These are phyloP conservation scores for Gaultheria prostrata DNA, from an alignment of 148 eudicot genomes.

Conservation along the genomic window DNA sequence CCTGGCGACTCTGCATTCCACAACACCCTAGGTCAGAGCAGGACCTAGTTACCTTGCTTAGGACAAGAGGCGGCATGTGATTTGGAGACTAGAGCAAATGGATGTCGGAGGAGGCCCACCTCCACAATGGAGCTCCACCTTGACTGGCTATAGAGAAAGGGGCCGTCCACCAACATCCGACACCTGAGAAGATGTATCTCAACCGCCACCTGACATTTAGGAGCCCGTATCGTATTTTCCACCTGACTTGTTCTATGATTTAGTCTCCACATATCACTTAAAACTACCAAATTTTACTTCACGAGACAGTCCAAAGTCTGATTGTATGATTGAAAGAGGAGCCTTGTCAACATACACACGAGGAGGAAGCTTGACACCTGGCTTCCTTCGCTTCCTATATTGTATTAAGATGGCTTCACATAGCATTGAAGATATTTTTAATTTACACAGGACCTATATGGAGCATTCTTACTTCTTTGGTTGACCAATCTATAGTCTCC, in stretches of 20 bases:
- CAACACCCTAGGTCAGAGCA: background rate
- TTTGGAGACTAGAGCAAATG: background rate
- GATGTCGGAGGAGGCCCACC: background rate
- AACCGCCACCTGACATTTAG: background rate
- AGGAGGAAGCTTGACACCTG: background rate
- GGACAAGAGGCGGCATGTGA: background rate
- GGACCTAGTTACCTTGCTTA: background rate
- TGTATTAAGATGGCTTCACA: background rate
- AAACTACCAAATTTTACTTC: background rate
- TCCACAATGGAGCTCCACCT: background rate
- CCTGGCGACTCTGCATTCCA: background rate
- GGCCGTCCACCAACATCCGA: background rate
- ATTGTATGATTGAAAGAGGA: background rate
- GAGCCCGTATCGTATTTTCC: background rate
- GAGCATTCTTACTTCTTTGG: background rate
- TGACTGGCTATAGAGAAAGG: background rate
- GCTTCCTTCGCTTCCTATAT: background rate
- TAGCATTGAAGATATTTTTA: background rate
- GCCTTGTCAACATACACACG: background rate
- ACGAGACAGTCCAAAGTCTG: background rate
- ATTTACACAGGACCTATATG: background rate
- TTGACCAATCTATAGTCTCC: background rate
- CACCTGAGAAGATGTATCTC: background rate
- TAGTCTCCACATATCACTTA: background rate
- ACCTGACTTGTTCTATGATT: background rate